Percentiles rank a stretch among this genome's conserved stretches.
phyloP scores from a whole-genome alignment of 805 yeast genomes.

The Yamadazyma sp. region DNA sequence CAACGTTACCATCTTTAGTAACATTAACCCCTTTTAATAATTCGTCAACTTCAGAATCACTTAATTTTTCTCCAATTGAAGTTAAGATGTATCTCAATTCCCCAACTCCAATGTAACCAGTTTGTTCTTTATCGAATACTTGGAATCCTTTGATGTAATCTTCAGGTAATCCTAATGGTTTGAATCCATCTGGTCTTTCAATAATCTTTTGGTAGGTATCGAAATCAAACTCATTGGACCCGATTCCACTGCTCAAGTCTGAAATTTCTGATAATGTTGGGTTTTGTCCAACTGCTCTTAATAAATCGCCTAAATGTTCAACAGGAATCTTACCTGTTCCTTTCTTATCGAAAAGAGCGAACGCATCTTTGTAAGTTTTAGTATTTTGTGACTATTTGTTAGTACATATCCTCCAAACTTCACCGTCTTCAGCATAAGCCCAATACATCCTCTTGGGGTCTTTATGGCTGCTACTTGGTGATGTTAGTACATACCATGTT shows the following conservation, averaged over 20 bases:
- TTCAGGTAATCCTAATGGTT: conserved; percentile 80
- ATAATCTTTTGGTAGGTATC: conserved; percentile 74
- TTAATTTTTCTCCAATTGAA: conserved; percentile 89
- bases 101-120: conserved; percentile 97
- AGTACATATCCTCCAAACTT: too few species aligned
- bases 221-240: conserved; percentile 61
- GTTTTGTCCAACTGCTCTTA: conserved; percentile 97
- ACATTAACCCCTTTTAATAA: conserved; percentile 92
- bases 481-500: too few species aligned
- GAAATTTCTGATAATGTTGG: conserved; percentile 88
- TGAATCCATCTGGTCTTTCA: conserved; percentile 85
- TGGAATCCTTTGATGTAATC: conserved; percentile 93
- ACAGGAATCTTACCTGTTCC: conserved; percentile 89
- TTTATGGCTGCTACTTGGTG: too few species aligned
- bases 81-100: conserved; percentile 93
- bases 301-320: conserved; percentile 84
- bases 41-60: conserved; percentile 92
- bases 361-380: conserved; percentile 77
- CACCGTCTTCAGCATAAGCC: too few species aligned
- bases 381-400: conserved; percentile 40
- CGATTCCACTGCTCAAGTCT: conserved; percentile 41
- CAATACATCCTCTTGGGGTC: too few species aligned
- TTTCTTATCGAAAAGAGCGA: conserved; percentile 93
- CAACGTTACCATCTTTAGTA: conserved; percentile 90
- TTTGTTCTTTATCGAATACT: conserved; percentile 92